Evolutionary conservation across 2,329 filamentous ascomycete genomes (phyloP), one percentile per base, ranked within the genome.

Genomic region (Cytospora chrysosperma): DNA sequence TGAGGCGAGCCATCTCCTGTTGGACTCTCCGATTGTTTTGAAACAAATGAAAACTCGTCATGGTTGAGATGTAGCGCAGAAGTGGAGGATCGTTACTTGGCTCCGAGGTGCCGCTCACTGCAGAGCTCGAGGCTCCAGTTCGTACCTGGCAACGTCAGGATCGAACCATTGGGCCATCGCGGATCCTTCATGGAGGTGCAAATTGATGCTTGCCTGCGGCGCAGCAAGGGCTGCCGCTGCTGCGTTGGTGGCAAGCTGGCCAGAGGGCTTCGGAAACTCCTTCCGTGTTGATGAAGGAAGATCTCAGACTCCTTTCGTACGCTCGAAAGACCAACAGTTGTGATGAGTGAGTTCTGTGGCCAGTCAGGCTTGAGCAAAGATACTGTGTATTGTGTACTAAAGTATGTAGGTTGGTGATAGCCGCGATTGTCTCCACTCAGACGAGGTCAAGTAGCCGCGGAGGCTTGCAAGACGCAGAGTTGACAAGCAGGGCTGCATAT

Each of bases 191-290:
- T 60, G 34, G 51, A 30, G 47, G 34, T 47, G 43, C 30, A 19
- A 54, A n/a, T n/a, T n/a, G 13, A 61, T 49, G 51, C 51, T 61
- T 37, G 37, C 26, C 15, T 54, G 58, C 32, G 58, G 58, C 58
- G 58, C 58, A 61, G 58, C 58, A 55, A 17, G 58, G 50, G 30
- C 27, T 37, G 47, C 28, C 51, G 47, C 28, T 10, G 51, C 43
- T 47, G 43, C 19, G 21, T 47, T 24, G 43, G 43, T 47, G 43
- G 9, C n/a, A 21, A 24, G 43, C 43, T 40, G 37, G n/a, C 37
- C 37, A 40, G 7, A 40, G 37, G 43, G 43, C n/a, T 17, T 19
- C 10, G 19, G 37, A 17, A 40, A 40, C 17, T 40, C 37, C 37
- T n/a, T 19, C 37, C 37, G 15, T 17, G 43, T 15, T 21, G 19